phyloP scores from a whole-genome alignment of 73 alveolate species.

The Effrenium voratum region DNA sequence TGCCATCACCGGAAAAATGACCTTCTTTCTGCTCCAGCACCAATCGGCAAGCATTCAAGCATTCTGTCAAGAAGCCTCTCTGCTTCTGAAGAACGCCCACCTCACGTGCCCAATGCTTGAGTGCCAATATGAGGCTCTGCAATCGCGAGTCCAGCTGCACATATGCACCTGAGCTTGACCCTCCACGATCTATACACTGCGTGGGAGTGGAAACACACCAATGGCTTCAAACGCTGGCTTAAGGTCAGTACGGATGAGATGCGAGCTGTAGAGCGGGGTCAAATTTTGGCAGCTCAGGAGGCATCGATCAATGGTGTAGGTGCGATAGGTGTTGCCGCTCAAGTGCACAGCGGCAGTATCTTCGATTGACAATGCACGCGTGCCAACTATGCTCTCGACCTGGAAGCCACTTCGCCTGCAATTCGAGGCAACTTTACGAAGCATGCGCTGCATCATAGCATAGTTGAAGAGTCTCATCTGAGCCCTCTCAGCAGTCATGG shows the following conservation, averaged over 20 bases:
- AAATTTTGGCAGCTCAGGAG: slow-evolving; percentile 55
- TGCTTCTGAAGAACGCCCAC: slow-evolving; percentile 55
- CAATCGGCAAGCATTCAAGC: too few relatives aligned
- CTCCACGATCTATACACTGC: neutral
- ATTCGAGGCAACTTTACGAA: slow-evolving; percentile 16
- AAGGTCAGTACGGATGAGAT: slow-evolving; percentile 26
- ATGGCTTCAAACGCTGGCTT: too few relatives aligned
- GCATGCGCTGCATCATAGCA: neutral
- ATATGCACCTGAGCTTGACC: slow-evolving; percentile 34
- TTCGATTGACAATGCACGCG: slow-evolving; percentile 12
- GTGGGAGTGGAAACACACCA: too few relatives aligned
- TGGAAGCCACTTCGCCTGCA: slow-evolving; percentile 40
- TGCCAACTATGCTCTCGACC: slow-evolving; percentile 6
- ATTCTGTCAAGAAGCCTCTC: slow-evolving; percentile 23
- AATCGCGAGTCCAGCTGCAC: slow-evolving; percentile 72
- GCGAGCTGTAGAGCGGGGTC: slow-evolving; percentile 89
- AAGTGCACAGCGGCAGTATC: slow-evolving; percentile 32
- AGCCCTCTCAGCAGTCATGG: slow-evolving; percentile 65
- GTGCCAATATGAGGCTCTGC: slow-evolving; percentile 42
- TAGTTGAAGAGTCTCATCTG: neutral
- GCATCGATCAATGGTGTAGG: slow-evolving; percentile 35
- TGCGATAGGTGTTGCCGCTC: slow-evolving; percentile 51
- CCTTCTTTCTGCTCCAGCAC: too few relatives aligned
- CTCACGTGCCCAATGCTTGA: slow-evolving; percentile 63
- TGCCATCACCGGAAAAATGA: too few relatives aligned